Conservation (phyloP, 2,329 filamentous ascomycete genomes). For the Shiraia bambusicola region DNA sequence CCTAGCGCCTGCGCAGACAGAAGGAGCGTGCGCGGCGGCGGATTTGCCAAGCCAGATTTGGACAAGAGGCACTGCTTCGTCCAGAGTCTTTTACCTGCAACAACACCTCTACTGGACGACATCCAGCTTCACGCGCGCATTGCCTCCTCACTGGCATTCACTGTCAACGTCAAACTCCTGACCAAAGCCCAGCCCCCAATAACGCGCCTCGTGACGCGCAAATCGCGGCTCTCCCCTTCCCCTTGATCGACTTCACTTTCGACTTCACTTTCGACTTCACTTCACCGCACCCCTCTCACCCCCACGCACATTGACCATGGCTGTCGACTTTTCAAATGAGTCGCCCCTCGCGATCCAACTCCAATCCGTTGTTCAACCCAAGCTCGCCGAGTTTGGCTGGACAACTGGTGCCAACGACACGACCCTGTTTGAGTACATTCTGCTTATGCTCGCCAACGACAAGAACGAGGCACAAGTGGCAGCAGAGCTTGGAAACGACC, state of each 20-base stretch:
- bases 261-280: slow-evolving; percentile 13
- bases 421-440: slow-evolving; percentile 91
- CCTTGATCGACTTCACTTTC: slow-evolving; percentile 12
- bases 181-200: slow-evolving; percentile 8
- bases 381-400: slow-evolving; percentile 92
- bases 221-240: slow-evolving; percentile 25
- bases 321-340: slow-evolving; percentile 72
- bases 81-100: too few relatives aligned
- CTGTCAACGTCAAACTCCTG: slow-evolving; percentile 15
- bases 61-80: too few relatives aligned
- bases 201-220: slow-evolving; percentile 26
- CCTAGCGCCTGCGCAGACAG: too few relatives aligned
- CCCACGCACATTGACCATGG: slow-evolving; percentile 56
- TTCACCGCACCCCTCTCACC: slow-evolving; percentile 12
- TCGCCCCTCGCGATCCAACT: slow-evolving; percentile 85
- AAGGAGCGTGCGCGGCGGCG: too few relatives aligned
- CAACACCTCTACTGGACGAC: too few relatives aligned
- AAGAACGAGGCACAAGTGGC: slow-evolving; percentile 91
- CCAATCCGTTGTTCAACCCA: slow-evolving; percentile 79
- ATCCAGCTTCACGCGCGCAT: neutral
- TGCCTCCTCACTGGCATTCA: slow-evolving; percentile 2
- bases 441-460: slow-evolving; percentile 94
- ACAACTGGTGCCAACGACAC: slow-evolving; percentile 76
- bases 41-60: too few relatives aligned
- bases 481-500: slow-evolving; percentile 80